Conservation (phyloP, 2,329 filamentous ascomycete genomes). For the Aspergillus sp. region DNA sequence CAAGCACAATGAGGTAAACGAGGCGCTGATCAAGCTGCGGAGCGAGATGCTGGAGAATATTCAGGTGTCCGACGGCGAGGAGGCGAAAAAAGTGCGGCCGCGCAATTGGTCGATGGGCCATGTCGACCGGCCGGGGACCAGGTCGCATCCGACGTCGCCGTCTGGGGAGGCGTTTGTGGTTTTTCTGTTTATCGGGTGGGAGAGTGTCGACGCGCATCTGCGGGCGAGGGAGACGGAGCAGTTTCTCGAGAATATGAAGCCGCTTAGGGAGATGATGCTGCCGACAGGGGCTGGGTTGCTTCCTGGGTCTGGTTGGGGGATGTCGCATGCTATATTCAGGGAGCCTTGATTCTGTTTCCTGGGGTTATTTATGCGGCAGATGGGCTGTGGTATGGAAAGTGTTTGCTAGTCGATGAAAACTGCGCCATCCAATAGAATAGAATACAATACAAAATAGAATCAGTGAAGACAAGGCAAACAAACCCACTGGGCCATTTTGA, state of each 20-base stretch:
- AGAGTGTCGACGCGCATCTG: conserved; percentile 42
- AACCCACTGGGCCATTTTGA: conserved; percentile 18
- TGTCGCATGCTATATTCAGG: conserved; percentile 38
- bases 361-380: no score
- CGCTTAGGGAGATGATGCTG: conserved; percentile 34
- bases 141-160: conserved; percentile 26
- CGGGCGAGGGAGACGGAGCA: conserved; percentile 35
- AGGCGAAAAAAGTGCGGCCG: conserved; percentile 14
- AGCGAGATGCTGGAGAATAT: conserved; percentile 18
- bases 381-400: conserved; percentile 1
- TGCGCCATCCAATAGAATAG: conserved; percentile 27
- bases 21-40: conserved; percentile 31
- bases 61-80: conserved; percentile 24
- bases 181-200: conserved; percentile 43
- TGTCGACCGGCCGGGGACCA: conserved; percentile 25
- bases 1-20: conserved; percentile 20
- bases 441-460: conserved; percentile 16
- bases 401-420: conserved; percentile 2
- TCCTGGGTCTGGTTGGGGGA: conserved; percentile 31
- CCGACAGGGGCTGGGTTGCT: conserved; percentile 26
- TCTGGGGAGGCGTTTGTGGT: conserved; percentile 35
- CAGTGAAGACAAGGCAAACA: conserved; percentile 11
- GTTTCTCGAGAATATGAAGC: conserved; percentile 35
- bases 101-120: conserved; percentile 28
- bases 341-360: conserved; percentile 14